These are phyloP conservation scores for Excoecaria agallocha DNA, from an alignment of 345 rosid genomes.

Conservation along the genomic window DNA sequence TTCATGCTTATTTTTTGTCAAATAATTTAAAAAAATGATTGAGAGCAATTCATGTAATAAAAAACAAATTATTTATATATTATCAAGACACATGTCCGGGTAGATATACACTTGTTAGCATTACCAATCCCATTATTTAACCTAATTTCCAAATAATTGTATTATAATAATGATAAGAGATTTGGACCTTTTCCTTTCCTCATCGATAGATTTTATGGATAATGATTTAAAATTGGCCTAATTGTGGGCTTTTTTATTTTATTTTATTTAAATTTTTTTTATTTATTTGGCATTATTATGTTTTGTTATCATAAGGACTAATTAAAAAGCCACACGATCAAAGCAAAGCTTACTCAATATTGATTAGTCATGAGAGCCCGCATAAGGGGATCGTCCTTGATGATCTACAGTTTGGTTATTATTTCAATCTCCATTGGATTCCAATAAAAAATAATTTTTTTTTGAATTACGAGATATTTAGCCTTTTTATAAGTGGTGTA, in stretches of 20 bases:
- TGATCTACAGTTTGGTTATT: constrained; percentile 14
- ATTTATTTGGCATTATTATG: constrained; percentile 3
- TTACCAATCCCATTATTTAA: not conserved
- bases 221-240: not conserved
- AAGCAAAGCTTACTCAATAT: not conserved
- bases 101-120: not conserved
- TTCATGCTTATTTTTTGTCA: no score
- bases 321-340: constrained; percentile 6
- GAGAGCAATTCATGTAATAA: no score
- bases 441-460: not conserved
- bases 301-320: constrained; percentile 4
- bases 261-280: not conserved
- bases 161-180: not conserved
- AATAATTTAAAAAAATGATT: no score
- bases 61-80: not conserved
- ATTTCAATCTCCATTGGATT: constrained; percentile 23
- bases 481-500: no score
- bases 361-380: no score
- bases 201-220: not conserved
- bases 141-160: not conserved
- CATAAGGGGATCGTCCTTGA: not conserved
- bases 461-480: not conserved
- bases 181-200: no score
- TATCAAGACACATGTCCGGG: not conserved
- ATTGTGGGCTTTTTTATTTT: constrained; percentile 6